Conservation (phyloP, 371 early-diverging fungal species). For the Lichtheimia corymbifera region DNA sequence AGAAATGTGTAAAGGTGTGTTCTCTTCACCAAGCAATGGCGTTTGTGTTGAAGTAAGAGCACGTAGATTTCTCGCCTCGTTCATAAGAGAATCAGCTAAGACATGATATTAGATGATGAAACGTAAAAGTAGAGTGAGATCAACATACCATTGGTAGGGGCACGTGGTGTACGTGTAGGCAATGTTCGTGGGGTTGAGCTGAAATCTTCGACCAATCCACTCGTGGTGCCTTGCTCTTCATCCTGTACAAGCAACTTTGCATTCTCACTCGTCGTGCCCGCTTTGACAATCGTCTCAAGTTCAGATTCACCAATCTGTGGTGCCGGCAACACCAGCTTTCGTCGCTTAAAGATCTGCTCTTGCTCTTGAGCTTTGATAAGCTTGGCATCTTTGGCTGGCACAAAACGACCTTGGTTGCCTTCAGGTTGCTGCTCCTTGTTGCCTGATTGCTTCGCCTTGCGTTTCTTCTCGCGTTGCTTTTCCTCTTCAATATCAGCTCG, state of each 20-base stretch:
- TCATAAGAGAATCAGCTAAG: slow-evolving; percentile 67
- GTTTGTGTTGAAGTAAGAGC: slow-evolving; percentile 80
- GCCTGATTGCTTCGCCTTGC: slow-evolving; percentile 56
- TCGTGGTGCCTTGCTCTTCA: slow-evolving; percentile 60
- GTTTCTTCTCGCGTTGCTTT: slow-evolving; percentile 80
- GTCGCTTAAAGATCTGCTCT: slow-evolving; percentile 74
- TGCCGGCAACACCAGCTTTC: slow-evolving; percentile 81
- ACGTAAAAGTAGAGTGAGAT: not conserved
- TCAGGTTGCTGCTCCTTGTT: slow-evolving; percentile 32
- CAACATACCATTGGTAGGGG: slow-evolving; percentile 60
- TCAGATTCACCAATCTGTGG: slow-evolving; percentile 92
- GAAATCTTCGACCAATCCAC: slow-evolving; percentile 73
- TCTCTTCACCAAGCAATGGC: slow-evolving; percentile 86
- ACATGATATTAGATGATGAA: slow-evolving; percentile 1
- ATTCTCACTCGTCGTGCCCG: slow-evolving; percentile 82
- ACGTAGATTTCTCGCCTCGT: slow-evolving; percentile 83
- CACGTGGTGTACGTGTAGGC: slow-evolving; percentile 70
- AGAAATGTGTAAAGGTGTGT: slow-evolving; percentile 33
- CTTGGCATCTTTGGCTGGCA: slow-evolving; percentile 57
- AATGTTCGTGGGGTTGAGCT: slow-evolving; percentile 55
- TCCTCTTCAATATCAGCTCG: slow-evolving; percentile 63
- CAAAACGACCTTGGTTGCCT: slow-evolving; percentile 56
- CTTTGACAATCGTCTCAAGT: slow-evolving; percentile 89
- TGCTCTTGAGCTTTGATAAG: slow-evolving; percentile 67
- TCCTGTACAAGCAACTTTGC: slow-evolving; percentile 72